Conservation (phyloP, 495 filamentous ascomycete species). For the Penicillium canescens region DNA sequence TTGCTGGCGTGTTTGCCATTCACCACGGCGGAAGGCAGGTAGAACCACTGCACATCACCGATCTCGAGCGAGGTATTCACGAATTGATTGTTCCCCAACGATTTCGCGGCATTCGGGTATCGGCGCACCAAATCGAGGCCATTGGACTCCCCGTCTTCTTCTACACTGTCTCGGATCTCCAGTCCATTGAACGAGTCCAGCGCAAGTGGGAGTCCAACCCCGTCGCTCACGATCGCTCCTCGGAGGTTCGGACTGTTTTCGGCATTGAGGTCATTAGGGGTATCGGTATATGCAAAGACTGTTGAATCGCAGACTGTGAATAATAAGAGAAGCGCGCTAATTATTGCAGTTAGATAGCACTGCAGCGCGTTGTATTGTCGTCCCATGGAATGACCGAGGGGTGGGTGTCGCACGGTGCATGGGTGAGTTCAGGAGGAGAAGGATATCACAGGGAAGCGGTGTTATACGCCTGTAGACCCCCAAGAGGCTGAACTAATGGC, state of each 20-base stretch:
- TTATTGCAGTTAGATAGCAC: conserved; percentile 66
- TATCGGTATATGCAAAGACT: conserved; percentile 54
- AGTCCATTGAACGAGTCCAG: conserved; percentile 38
- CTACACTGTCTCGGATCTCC: conserved; percentile 24
- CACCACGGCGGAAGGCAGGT: conserved; percentile 47
- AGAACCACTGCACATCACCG: conserved; percentile 59
- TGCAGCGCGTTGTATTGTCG: conserved; percentile 62
- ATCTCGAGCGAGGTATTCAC: conserved; percentile 52
- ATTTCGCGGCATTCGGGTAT: conserved; percentile 42
- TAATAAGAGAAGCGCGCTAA: conserved; percentile 55
- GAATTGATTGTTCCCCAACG: conserved; percentile 66
- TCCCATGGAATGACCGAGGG: conserved; percentile 50
- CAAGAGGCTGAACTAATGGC: conserved; percentile 11
- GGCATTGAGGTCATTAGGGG: conserved; percentile 39
- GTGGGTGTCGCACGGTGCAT: conserved; percentile 13
- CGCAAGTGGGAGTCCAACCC: conserved; percentile 25
- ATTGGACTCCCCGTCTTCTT: conserved; percentile 37
- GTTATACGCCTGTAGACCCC: conserved; percentile 14
- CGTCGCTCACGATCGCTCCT: conserved; percentile 20
- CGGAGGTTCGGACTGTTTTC: conserved; percentile 42
- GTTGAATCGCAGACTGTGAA: conserved; percentile 44
- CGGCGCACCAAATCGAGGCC: conserved; percentile 66
- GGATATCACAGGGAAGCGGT: conserved; percentile 3
- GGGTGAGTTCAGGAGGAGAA: neutral
- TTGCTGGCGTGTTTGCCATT: conserved; percentile 30